Evolutionary conservation across 2,329 filamentous ascomycete species (phyloP).

Genomic region (Seiridium unicorne): DNA sequence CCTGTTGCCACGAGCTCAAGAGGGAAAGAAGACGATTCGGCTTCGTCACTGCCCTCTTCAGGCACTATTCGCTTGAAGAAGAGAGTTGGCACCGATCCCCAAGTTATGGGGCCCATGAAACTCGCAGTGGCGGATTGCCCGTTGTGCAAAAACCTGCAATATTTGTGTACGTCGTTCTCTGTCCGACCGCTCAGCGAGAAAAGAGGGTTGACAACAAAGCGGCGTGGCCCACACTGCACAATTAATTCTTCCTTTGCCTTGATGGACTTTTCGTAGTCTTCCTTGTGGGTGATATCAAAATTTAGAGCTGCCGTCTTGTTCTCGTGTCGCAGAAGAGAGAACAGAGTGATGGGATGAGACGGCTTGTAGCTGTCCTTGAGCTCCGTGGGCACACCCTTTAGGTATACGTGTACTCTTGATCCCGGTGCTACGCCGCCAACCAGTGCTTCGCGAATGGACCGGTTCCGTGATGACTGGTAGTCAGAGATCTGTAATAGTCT

Average conservation of each 20-base stretch:
- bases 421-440: slow-evolving; percentile 85
- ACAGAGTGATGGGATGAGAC: slow-evolving; percentile 66
- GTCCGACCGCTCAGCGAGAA: slow-evolving; percentile 89
- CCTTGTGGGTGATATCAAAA: slow-evolving; percentile 82
- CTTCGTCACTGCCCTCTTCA: slow-evolving; percentile 39
- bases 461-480: slow-evolving; percentile 80
- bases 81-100: slow-evolving; percentile 86
- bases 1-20: slow-evolving; percentile 82
- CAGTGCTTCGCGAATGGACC: slow-evolving; percentile 76
- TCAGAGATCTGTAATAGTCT: slow-evolving; percentile 84
- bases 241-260: slow-evolving; percentile 92
- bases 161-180: slow-evolving; percentile 97
- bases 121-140: slow-evolving; percentile 86
- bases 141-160: slow-evolving; percentile 86
- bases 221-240: slow-evolving; percentile 84
- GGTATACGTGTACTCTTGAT: slow-evolving; percentile 76
- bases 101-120: slow-evolving; percentile 87
- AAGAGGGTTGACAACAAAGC: slow-evolving; percentile 84
- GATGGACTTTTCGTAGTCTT: slow-evolving; percentile 71
- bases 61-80: slow-evolving; percentile 70
- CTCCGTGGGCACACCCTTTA: slow-evolving; percentile 51
- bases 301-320: slow-evolving; percentile 91
- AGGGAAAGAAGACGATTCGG: slow-evolving; percentile 39
- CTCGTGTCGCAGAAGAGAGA: slow-evolving; percentile 89
- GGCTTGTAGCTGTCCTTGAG: slow-evolving; percentile 48